Evolutionary conservation across 441 rosid species (phyloP), one percentile per base, ranked within the genome.

Genomic region (Theobroma grandiflorum): DNA sequence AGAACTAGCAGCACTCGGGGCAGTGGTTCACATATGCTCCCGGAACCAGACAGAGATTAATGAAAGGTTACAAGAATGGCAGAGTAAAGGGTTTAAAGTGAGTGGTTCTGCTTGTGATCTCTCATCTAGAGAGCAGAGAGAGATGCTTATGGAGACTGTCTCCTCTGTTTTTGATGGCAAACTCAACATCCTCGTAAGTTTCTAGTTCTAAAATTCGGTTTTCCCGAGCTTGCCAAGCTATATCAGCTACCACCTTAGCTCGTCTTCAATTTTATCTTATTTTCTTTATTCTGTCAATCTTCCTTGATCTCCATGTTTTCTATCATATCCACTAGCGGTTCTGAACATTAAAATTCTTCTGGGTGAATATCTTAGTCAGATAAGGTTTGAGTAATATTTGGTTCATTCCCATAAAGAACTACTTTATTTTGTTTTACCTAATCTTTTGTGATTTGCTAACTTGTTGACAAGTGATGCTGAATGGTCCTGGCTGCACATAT

Each of bases 101-200:
- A 87, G 57, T 4, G 81, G 87, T 47, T 81, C 89, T 16, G 85
- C 79, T 0, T 84, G 89, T 59, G 86, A 84, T 80, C 52, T 87
- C 10, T 67, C 76, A 5, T 65, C 78, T 33, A 64, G 64, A 14
- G 69, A 77, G 8, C 82, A 84, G 22, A 77, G 83, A 18, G 83
- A 82, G 73, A 63, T 70, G 79, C 79, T 87, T 33, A 79, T 83
- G 20, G 80, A 81, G 80, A 81, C 76, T 6, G 86, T 83, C 61
- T 84, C 86, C 35, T 73, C 89, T n/a, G 71, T 59, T 33, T 87
- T 87, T 33, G 57, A 68, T 14, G 89, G 88, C 26, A 80, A 81
- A 47, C 89, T 87, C 77, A 85, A 81, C 75, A 87, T 84, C 75
- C 86, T 87, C 31, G 89, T 84, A 65, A 62, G 84, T 68, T 77